Evolutionary conservation across 2,329 filamentous ascomycete genomes (phyloP), one percentile per base, ranked within the genome.

Genomic region (Didymella keratinophila): DNA sequence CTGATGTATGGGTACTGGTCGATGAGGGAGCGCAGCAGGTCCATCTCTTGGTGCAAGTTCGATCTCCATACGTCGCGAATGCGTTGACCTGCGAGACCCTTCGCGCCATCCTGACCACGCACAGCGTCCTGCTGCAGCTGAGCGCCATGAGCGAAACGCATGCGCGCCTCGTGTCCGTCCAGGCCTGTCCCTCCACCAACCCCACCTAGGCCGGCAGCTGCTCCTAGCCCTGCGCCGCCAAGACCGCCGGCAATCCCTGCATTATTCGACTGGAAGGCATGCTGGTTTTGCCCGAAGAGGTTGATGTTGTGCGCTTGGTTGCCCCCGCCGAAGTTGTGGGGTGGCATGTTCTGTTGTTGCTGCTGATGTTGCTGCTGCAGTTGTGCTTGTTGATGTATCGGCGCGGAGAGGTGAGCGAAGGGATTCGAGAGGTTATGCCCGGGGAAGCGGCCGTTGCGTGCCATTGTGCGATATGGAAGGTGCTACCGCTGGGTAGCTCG

Each of bases 1-100:
- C 93, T 94, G 78, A 99, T 94, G 75, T 96, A 98, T 41, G 93
- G 92, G 77, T 96, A 98, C 71, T 90, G 91, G 62, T 96, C 91
- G 64, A 98, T 87, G 70, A 98, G 81, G 58, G 90, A 87, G 76
- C 94, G 86, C 67, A 99, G 79, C 48, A 90, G 82, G 9, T 87
- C 89, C 89, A 99, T 95, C 80, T 99, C 95, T 73, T 96, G 90
- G 25, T 91, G 86, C 63, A 98, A 80, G 71, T 98, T 98, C 69
- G 92, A 87, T 75, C 90, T 90, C 95, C 95, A 99, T 37, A 99
- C 95, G 71, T 99, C 94, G 65, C 93, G 87, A 88, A 98, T 98
- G 76, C 93, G 85, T 62, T 88, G 87, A 9, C 67, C 68, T 71
- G 92, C 82, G 18, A 85, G 84, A 60, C 86, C 78, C 85, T 87